phyloP scores from a whole-genome alignment of 83 land plant species.

The Picea abies region DNA sequence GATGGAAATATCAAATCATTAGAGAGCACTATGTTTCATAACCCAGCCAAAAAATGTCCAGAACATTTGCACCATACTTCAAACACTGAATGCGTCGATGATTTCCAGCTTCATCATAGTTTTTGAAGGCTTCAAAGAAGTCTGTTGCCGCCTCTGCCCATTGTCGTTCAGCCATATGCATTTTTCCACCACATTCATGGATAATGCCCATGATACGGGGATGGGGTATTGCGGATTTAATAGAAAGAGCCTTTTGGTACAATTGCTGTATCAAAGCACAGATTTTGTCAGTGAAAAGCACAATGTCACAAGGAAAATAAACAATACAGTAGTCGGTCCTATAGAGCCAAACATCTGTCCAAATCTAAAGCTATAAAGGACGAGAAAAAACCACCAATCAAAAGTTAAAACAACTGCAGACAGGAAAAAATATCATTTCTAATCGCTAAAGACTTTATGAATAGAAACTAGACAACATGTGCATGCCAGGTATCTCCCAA shows the following conservation, averaged over 20 bases:
- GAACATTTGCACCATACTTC: conserved; percentile 53
- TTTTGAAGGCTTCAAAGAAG: conserved; percentile 98
- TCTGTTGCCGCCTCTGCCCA: conserved; percentile 98
- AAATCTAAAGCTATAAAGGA: not conserved
- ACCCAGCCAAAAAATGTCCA: too few relatives aligned
- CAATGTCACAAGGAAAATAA: not conserved
- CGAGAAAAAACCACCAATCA: too few relatives aligned
- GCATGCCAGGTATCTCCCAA: too few relatives aligned
- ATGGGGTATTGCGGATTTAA: conserved; percentile 98
- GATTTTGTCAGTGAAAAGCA: not conserved
- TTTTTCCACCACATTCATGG: conserved; percentile 99
- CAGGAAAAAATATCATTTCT: too few relatives aligned
- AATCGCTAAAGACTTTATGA: too few relatives aligned
- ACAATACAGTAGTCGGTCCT: not conserved
- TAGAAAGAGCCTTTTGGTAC: conserved; percentile 86
- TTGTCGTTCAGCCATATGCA: conserved; percentile 98
- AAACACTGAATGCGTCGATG: conserved; percentile 96
- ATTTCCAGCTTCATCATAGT: conserved; percentile 98
- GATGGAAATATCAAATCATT: not conserved
- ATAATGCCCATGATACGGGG: conserved; percentile 99
- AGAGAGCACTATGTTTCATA: too few relatives aligned
- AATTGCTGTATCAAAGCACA: conserved; percentile 68
- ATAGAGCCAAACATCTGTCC: not conserved
- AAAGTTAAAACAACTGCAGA: too few relatives aligned
- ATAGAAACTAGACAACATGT: too few relatives aligned